These are phyloP conservation scores for Phlebiopsis flavidoalba DNA, from an alignment of 768 basidiomycete species.

Conservation along the genomic window DNA sequence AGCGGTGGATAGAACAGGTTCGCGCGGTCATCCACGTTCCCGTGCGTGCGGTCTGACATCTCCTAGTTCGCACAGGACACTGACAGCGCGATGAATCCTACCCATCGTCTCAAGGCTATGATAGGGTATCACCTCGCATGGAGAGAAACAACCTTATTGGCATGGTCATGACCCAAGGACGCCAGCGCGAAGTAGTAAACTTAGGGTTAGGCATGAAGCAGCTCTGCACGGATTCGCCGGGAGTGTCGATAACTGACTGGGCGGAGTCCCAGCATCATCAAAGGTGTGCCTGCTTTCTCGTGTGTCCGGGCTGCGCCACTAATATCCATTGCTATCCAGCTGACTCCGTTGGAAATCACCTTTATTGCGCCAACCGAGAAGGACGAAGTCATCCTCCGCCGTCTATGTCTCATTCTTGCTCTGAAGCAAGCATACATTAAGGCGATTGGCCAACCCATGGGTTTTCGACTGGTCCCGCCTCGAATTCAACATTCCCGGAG, in stretches of 20 bases:
- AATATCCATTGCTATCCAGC: constrained; percentile 22
- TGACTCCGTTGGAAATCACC: constrained; percentile 46
- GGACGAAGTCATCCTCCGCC: constrained; percentile 64
- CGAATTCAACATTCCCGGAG: constrained; percentile 70
- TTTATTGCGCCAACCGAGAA: constrained; percentile 46
- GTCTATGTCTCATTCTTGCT: constrained; percentile 72
- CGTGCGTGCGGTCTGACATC: not conserved
- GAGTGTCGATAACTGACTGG: constrained; percentile 55
- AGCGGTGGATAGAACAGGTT: constrained; percentile 81
- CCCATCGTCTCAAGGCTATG: constrained; percentile 64
- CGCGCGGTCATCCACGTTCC: not conserved
- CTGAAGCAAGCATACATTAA: constrained; percentile 81
- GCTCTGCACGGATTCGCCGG: constrained; percentile 55
- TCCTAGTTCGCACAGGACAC: constrained; percentile 34
- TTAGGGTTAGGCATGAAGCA: constrained; percentile 79
- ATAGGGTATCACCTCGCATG: constrained; percentile 75
- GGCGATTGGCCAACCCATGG: constrained; percentile 75
- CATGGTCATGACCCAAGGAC: constrained; percentile 85
- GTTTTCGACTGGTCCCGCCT: constrained; percentile 80
- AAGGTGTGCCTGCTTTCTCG: constrained; percentile 44
- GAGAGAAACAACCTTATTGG: constrained; percentile 66
- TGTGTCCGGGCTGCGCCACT: not conserved
- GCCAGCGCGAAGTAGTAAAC: constrained; percentile 69
- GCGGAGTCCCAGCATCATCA: constrained; percentile 69
- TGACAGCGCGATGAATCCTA: constrained; percentile 53